Evolutionary conservation across 2,329 filamentous ascomycete species (phyloP).

Genomic region (Neospermospora avenae): DNA sequence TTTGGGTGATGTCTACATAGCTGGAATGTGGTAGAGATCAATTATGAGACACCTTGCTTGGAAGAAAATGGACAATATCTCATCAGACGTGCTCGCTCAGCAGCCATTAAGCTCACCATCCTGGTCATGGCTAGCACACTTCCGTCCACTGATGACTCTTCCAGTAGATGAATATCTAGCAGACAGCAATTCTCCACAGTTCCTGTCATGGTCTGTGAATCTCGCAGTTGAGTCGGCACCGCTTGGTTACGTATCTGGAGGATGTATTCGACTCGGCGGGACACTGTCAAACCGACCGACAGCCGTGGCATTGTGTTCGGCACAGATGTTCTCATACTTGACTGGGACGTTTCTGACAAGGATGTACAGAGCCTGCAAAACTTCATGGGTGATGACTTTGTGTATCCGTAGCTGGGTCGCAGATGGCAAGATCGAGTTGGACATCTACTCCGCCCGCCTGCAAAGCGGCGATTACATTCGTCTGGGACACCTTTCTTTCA

Average conservation of each 20-base stretch:
- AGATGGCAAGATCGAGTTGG: neutral
- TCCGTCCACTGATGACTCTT: neutral
- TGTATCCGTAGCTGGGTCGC: neutral
- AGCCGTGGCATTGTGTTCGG: neutral
- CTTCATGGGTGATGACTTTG: neutral
- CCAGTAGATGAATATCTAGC: neutral
- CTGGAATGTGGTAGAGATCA: constrained; percentile 3
- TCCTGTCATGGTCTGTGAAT: neutral
- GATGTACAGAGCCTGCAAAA: neutral
- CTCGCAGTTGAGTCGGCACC: neutral
- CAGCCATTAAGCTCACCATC: neutral
- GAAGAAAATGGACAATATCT: neutral
- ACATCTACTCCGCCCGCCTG: neutral
- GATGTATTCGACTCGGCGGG: neutral
- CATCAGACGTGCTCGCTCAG: neutral
- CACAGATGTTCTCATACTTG: neutral
- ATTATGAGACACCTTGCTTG: neutral
- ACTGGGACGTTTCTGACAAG: neutral
- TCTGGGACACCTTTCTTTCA: neutral
- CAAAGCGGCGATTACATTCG: neutral
- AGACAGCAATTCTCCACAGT: neutral
- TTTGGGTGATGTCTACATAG: neutral
- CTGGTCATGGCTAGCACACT: constrained; percentile 5
- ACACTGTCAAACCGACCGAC: neutral
- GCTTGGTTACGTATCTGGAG: neutral